phyloP scores from a whole-genome alignment of 768 basidiomycete genomes.

The Austroboletus festivus region DNA sequence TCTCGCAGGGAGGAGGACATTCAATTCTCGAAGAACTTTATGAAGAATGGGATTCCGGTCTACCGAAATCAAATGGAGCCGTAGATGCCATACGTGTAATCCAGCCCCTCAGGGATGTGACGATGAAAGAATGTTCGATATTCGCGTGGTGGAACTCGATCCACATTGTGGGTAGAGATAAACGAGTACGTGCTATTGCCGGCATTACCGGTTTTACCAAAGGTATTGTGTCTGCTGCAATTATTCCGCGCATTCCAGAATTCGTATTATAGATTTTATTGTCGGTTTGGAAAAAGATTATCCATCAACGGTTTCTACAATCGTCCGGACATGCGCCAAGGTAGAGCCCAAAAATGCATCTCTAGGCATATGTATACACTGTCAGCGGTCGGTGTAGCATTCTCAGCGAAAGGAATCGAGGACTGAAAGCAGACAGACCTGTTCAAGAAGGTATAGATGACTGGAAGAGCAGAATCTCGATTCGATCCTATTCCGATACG shows the following conservation, averaged over 20 bases:
- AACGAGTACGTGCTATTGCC: slow-evolving; percentile 43
- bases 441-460: slow-evolving; percentile 60
- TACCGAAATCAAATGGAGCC: slow-evolving; percentile 4
- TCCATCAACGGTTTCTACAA: slow-evolving; percentile 83
- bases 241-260: not conserved
- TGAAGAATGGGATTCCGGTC: slow-evolving; percentile 60
- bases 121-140: slow-evolving; percentile 74
- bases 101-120: slow-evolving; percentile 69
- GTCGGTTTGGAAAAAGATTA: slow-evolving; percentile 77
- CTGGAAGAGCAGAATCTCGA: slow-evolving; percentile 75
- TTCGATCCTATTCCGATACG: slow-evolving; percentile 44
- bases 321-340: slow-evolving; percentile 77
- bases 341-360: slow-evolving; percentile 61
- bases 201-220: slow-evolving; percentile 67
- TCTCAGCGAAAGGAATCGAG: not conserved
- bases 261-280: slow-evolving; percentile 60
- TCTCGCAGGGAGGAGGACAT: slow-evolving; percentile 77
- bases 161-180: slow-evolving; percentile 48
- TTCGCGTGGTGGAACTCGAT: slow-evolving; percentile 75
- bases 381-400: slow-evolving; percentile 51
- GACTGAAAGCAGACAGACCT: slow-evolving; percentile 41
- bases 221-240: too few species aligned
- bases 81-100: slow-evolving; percentile 44
- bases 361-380: slow-evolving; percentile 53
- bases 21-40: slow-evolving; percentile 62